Evolutionary conservation across 2,329 filamentous ascomycete genomes (phyloP).

Genomic region (Aplosporella prunicola): DNA sequence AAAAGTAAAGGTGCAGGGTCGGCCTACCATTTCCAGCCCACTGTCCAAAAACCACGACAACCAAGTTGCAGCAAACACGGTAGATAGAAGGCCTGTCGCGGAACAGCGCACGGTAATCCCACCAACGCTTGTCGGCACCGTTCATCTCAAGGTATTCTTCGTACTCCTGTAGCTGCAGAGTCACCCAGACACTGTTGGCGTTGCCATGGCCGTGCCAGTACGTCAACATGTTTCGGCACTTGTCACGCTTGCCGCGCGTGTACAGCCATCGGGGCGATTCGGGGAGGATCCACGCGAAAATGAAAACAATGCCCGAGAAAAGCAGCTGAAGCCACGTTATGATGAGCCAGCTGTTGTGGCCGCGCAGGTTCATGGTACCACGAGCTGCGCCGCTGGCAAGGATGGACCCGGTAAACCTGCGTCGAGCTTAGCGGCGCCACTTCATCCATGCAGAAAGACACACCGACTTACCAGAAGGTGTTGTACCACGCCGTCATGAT

Average conservation of each 20-base stretch:
- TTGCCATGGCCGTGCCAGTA: conserved; percentile 52
- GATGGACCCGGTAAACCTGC: conserved; percentile 31
- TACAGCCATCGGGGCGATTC: conserved; percentile 46
- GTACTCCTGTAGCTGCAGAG: conserved; percentile 49
- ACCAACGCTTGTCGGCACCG: conserved; percentile 49
- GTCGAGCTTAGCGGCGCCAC: conserved; percentile 34
- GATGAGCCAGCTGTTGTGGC: neutral
- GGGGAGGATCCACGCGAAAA: conserved; percentile 29
- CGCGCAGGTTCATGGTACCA: conserved; percentile 15
- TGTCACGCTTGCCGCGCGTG: conserved; percentile 16
- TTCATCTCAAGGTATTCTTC: conserved; percentile 40
- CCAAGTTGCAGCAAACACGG: conserved; percentile 41
- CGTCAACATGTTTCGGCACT: conserved; percentile 38
- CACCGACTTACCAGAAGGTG: conserved; percentile 40
- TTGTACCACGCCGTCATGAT: conserved; percentile 52
- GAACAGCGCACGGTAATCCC: conserved; percentile 48
- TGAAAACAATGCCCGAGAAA: conserved; percentile 28
- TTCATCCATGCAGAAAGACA: conserved; percentile 16
- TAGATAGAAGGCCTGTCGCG: conserved; percentile 41
- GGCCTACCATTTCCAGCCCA: conserved; percentile 20
- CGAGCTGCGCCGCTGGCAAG: conserved; percentile 19
- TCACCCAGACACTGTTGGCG: conserved; percentile 42
- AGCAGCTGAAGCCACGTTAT: neutral
- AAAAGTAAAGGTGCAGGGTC: too few species aligned
- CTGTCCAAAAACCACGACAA: conserved; percentile 45